These are phyloP conservation scores for Sphaerulina vaccinii DNA, from an alignment of 2,329 filamentous ascomycete genomes.

Conservation along the genomic window DNA sequence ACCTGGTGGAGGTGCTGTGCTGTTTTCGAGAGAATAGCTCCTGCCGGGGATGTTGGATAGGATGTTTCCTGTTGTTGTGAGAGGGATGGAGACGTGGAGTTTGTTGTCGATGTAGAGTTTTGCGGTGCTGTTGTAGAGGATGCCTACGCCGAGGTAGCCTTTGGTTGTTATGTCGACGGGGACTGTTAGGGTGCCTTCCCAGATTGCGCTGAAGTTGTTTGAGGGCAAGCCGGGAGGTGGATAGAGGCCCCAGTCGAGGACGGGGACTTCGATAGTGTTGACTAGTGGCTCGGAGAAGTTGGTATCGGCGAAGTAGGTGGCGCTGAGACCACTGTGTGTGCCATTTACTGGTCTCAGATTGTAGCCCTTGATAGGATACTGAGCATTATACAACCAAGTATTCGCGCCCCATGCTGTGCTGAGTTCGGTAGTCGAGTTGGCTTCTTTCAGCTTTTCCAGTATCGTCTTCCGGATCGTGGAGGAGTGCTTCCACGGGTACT, in stretches of 20 bases:
- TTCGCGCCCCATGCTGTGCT: slow-evolving; percentile 22
- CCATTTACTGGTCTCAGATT: slow-evolving; percentile 18
- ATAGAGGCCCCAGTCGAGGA: slow-evolving; percentile 20
- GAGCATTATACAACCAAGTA: slow-evolving; percentile 19
- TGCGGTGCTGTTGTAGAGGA: slow-evolving; percentile 20
- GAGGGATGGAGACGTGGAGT: slow-evolving; percentile 18
- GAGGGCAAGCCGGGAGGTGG: slow-evolving; percentile 20
- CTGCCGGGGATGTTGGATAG: slow-evolving; percentile 21
- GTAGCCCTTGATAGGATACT: slow-evolving; percentile 20
- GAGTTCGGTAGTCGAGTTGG: slow-evolving; percentile 10
- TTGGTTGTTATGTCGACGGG: slow-evolving; percentile 15
- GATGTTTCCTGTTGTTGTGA: slow-evolving; percentile 20
- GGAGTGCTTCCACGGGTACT: slow-evolving; percentile 17
- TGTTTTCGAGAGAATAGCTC: slow-evolving; percentile 15
- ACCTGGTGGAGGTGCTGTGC: slow-evolving; percentile 19
- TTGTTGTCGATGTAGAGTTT: slow-evolving; percentile 19
- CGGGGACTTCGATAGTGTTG: slow-evolving; percentile 11
- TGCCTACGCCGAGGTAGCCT: slow-evolving; percentile 22
- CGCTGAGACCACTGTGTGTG: slow-evolving; percentile 12
- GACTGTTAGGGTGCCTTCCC: slow-evolving; percentile 21
- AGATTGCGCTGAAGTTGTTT: slow-evolving; percentile 23
- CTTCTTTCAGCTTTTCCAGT: slow-evolving; percentile 1
- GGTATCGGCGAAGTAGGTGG: slow-evolving; percentile 19
- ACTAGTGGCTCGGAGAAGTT: slow-evolving; percentile 20
- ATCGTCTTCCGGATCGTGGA: slow-evolving; percentile 20